Evolutionary conservation across 106 monocot genomes (phyloP).

Genomic region (Amphibolis antarctica): DNA sequence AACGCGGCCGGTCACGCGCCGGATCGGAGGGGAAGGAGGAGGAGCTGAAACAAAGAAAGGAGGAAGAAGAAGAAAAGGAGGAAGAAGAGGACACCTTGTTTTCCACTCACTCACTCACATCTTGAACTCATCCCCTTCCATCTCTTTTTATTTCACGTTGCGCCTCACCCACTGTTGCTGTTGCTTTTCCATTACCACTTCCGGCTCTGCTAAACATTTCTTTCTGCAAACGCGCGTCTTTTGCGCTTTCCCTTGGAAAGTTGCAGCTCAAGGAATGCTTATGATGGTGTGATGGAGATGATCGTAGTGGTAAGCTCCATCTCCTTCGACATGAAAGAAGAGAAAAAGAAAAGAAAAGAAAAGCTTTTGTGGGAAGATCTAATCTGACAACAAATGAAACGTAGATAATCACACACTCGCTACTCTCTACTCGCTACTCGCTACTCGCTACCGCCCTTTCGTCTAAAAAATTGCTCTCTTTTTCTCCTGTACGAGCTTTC

Average conservation of each 20-base stretch:
- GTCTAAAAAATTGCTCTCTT: background rate
- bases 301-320: background rate
- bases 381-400: background rate
- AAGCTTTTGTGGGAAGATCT: background rate
- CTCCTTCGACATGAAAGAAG: background rate
- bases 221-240: slow-evolving; percentile 12
- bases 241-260: background rate
- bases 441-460: background rate
- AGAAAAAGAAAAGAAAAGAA: too few species aligned
- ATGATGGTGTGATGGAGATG: background rate
- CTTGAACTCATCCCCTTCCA: slow-evolving; percentile 8
- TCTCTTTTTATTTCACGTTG: slow-evolving; percentile 7
- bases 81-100: background rate
- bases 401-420: background rate
- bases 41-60: too few species aligned
- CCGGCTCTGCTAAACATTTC: slow-evolving; percentile 17
- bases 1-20: too few species aligned
- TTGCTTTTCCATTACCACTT: slow-evolving; percentile 23
- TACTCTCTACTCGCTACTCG: too few species aligned
- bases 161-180: slow-evolving; percentile 13
- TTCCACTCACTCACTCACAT: slow-evolving; percentile 8
- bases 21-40: too few species aligned
- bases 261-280: background rate
- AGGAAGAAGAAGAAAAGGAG: background rate
- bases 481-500: slow-evolving; percentile 17